Base-by-base conservation (phyloP, 208 protist species). In the Acanthamoeba divionensis region DNA sequence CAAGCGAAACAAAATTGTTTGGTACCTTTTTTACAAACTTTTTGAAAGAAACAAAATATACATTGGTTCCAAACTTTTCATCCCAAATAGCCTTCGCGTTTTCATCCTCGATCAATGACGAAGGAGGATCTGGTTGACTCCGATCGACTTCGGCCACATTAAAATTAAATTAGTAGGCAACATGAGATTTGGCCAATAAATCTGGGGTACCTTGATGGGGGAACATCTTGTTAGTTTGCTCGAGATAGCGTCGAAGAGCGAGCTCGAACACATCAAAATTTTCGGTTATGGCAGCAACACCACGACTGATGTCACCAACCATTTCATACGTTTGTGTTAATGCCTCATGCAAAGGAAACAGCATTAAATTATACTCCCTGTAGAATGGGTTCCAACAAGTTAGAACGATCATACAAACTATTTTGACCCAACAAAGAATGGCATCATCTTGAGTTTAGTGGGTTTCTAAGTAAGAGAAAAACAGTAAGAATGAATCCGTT, bases 191-290 rank as follows among this genome's bases (percentile, higher is more conserved):
- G n/a, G n/a, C n/a, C n/a, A n/a, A n/a, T n/a, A n/a, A n/a, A n/a
- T n/a, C n/a, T n/a, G n/a, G n/a, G n/a, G n/a, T n/a, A n/a, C 77
- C 55, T 21, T 67, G 55, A 24, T 69, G 77, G 33, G 77, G 77
- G 55, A 87, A 87, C 1, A 87, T n/a, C 2, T 57, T 31, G 33
- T 87, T 87, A 57, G 55, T 54, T 57, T 87, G 77, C 55, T 87
- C 77, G 4, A 87, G 77, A n/a, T 87, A 87, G 21, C 55, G 48
- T 1, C 77, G 48, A 2, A 87, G 55, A 36, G 77, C 67, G 21
- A 87, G 31, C 77, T 87, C 77, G 31, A 87, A 87, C 24, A 87
- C 41, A 38, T 87, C 77, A 67, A 87, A 87, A 41, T 87, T 87
- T 36, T 87, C 77, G 1, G 77, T 87, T 13, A 87, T 45, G 24